Conservation (phyloP, 2,329 filamentous ascomycete species). For the Xylaria sp. region DNA sequence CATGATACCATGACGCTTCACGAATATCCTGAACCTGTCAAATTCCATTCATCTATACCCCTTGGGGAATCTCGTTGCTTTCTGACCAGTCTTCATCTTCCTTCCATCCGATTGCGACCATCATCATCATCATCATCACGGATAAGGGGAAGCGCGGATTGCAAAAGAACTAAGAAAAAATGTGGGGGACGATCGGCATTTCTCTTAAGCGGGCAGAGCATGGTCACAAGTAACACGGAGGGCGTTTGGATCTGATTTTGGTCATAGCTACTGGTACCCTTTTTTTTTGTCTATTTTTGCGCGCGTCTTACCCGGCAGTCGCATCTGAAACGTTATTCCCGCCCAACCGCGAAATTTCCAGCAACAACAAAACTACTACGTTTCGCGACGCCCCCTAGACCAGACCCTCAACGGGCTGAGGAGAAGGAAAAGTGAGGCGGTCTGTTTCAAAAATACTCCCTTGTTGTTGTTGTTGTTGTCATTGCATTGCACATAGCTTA, state of each 20-base stretch:
- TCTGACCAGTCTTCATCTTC: conserved; percentile 21
- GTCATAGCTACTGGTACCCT: background rate
- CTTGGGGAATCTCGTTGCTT: conserved; percentile 22
- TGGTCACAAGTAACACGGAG: conserved; percentile 2
- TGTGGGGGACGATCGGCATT: conserved; percentile 14
- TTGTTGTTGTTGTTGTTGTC: conserved; percentile 16
- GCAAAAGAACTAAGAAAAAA: conserved; percentile 8
- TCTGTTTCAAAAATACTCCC: conserved; percentile 19
- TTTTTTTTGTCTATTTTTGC: background rate
- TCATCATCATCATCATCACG: conserved; percentile 19
- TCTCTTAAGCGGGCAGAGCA: conserved; percentile 9
- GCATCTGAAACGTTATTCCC: conserved; percentile 1
- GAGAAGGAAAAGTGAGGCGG: conserved; percentile 24
- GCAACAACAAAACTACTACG: conserved; percentile 7
- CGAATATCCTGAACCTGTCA: conserved; percentile 17
- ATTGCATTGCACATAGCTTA: conserved; percentile 35
- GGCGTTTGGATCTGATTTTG: background rate
- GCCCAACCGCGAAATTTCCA: background rate
- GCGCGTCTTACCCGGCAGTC: background rate
- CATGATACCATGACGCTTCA: conserved; percentile 27
- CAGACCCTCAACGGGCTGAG: conserved; percentile 28
- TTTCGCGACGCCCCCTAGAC: conserved; percentile 19
- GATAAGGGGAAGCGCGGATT: conserved; percentile 22
- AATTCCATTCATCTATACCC: conserved; percentile 21
- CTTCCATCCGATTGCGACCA: conserved; percentile 23